Percentiles rank a stretch among this genome's conserved stretches.
phyloP scores from a whole-genome alignment of 2,329 filamentous ascomycete species.

The Thielaviopsis populi region DNA sequence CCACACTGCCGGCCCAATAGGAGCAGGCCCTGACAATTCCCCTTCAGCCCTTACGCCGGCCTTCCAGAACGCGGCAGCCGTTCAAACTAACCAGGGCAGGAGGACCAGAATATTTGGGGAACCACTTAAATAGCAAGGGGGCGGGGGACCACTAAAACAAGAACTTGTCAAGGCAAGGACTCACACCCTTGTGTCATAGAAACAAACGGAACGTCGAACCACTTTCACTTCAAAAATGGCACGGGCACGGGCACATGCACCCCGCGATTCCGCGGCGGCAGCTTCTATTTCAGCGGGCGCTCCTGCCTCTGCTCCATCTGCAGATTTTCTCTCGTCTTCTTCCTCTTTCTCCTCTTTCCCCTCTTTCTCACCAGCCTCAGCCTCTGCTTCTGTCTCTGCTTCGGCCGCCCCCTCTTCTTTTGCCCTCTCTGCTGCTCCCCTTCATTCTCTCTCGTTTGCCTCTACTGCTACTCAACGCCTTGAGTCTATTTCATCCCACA shows the following conservation, averaged over 20 bases:
- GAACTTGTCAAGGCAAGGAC: conserved; percentile 8
- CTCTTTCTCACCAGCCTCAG: not conserved
- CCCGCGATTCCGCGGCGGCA: conserved; percentile 19
- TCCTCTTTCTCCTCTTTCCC: not conserved
- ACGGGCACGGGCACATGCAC: conserved; percentile 5
- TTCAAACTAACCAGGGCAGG: not conserved
- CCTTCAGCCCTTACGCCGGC: not conserved
- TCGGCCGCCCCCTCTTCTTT: not conserved
- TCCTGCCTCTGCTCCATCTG: not conserved
- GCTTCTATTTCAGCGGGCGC: conserved; percentile 16
- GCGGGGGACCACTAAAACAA: not conserved
- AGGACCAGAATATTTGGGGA: not conserved
- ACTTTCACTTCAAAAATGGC: conserved; percentile 16
- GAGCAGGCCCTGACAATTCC: not conserved
- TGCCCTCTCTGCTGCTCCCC: conserved; percentile 20
- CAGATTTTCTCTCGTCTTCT: not conserved
- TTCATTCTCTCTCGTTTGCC: conserved; percentile 15
- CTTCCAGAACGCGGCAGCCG: not conserved
- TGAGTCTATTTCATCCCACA: conserved; percentile 50
- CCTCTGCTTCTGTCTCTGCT: not conserved
- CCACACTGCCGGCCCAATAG: conserved; percentile 1
- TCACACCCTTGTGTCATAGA: conserved; percentile 6
- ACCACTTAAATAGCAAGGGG: not conserved
- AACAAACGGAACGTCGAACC: not conserved
- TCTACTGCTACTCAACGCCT: conserved; percentile 30